Conservation (phyloP, 73 alveolate genomes). For the Stentor roeselii region DNA sequence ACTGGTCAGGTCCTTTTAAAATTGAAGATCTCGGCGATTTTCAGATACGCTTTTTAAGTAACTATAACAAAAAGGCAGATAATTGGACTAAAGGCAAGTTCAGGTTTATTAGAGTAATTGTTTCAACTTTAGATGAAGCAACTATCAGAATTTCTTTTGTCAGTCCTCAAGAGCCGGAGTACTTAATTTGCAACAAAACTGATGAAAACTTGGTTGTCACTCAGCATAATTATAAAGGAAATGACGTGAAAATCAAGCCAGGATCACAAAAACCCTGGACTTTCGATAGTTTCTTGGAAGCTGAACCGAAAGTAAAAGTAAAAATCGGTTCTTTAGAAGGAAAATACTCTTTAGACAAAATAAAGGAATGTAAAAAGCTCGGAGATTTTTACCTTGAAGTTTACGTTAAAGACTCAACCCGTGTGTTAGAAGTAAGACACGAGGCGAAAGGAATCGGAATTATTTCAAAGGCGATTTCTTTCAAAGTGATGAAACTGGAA, state of each 20-base stretch:
- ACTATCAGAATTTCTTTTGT: slow-evolving; percentile 42
- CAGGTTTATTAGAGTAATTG: slow-evolving; percentile 36
- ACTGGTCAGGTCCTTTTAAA: slow-evolving; percentile 27
- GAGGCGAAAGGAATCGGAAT: not conserved
- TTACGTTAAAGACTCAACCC: not conserved
- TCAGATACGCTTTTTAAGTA: slow-evolving; percentile 21
- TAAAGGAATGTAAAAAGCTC: slow-evolving; percentile 23
- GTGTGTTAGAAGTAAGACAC: not conserved
- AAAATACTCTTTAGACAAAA: slow-evolving; percentile 39
- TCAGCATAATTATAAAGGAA: not conserved
- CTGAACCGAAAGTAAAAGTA: slow-evolving; percentile 30
- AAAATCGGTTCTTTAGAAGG: slow-evolving; percentile 31
- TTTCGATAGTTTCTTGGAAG: slow-evolving; percentile 40
- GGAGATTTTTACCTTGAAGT: not conserved
- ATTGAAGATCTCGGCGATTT: slow-evolving; percentile 24
- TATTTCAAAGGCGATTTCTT: not conserved
- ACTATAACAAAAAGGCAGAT: not conserved
- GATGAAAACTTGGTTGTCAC: not conserved
- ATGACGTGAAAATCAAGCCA: slow-evolving; percentile 17
- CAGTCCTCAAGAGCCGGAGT: slow-evolving; percentile 40
- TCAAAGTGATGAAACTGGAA: slow-evolving; percentile 28
- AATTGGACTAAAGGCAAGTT: slow-evolving; percentile 20
- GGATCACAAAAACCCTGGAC: slow-evolving; percentile 41
- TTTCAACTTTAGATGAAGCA: slow-evolving; percentile 66
- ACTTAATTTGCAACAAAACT: slow-evolving; percentile 10